Percentiles rank a stretch among this genome's conserved stretches.
Conservation (phyloP, 345 rosid genomes). For the Bruguiera gymnorhiza region DNA sequence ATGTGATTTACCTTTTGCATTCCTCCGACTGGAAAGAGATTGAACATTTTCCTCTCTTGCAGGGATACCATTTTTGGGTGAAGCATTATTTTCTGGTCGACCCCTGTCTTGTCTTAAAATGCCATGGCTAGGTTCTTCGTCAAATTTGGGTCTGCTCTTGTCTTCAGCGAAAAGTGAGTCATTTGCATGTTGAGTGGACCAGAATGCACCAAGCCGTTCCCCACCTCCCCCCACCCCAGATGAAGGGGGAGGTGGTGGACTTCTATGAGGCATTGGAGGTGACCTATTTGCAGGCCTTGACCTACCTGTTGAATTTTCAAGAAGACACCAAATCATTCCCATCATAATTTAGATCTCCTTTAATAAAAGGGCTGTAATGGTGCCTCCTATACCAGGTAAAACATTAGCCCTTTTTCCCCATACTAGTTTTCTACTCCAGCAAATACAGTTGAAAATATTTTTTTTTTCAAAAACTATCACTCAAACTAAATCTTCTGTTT, state of each 20-base stretch:
- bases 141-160: conserved; percentile 48
- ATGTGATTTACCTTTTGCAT: conserved; percentile 29
- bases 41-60: conserved; percentile 45
- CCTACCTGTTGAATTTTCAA: conserved; percentile 41
- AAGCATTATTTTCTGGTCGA: conserved; percentile 37
- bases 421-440: too few relatives aligned
- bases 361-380: too few relatives aligned
- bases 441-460: too few relatives aligned
- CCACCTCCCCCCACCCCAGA: conserved; percentile 43
- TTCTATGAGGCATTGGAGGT: conserved; percentile 72
- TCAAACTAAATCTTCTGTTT: too few relatives aligned
- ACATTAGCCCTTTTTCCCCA: too few relatives aligned
- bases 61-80: conserved; percentile 39
- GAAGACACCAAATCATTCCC: conserved; percentile 8
- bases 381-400: too few relatives aligned
- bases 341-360: background rate
- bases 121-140: conserved; percentile 53
- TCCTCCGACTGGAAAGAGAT: conserved; percentile 33
- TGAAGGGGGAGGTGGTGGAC: conserved; percentile 72
- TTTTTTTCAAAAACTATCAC: too few relatives aligned
- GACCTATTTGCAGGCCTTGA: conserved; percentile 49
- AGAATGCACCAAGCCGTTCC: conserved; percentile 85
- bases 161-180: conserved; percentile 52
- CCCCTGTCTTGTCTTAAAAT: conserved; percentile 41
- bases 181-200: conserved; percentile 83